Evolutionary conservation across 805 yeast species (phyloP).

Genomic region (Vanderwaltozyma polyspora): DNA sequence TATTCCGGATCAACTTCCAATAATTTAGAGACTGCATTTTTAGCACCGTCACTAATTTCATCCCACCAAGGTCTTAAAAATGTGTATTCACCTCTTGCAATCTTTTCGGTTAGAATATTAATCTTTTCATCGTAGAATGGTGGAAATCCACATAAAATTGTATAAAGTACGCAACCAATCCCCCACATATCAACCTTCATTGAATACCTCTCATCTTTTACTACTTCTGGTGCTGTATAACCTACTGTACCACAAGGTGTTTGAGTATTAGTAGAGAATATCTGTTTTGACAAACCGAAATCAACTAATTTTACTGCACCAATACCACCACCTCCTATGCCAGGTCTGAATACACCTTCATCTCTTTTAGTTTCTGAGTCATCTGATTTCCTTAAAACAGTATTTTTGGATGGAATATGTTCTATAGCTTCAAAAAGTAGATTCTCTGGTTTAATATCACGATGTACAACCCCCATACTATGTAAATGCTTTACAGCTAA

Average conservation of each 20-base stretch:
- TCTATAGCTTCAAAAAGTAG: constrained; percentile 53
- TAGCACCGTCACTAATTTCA: constrained; percentile 62
- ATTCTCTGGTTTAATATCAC: constrained; percentile 79
- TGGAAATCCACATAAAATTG: constrained; percentile 92
- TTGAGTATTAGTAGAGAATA: constrained; percentile 79
- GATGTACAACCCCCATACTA: constrained; percentile 66
- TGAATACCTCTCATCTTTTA: constrained; percentile 82
- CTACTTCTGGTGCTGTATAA: constrained; percentile 97
- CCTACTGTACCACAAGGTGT: constrained; percentile 99
- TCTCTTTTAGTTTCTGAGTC: constrained; percentile 60
- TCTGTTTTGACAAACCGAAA: constrained; percentile 86
- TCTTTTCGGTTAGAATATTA: constrained; percentile 57
- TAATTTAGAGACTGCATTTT: constrained; percentile 52
- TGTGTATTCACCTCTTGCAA: constrained; percentile 59
- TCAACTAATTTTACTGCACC: constrained; percentile 88
- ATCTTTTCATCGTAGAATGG: constrained; percentile 78
- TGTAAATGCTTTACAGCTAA: constrained; percentile 59
- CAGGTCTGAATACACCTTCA: constrained; percentile 75
- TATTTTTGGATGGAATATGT: constrained; percentile 30
- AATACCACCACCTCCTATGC: constrained; percentile 86
- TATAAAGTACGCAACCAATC: constrained; percentile 88
- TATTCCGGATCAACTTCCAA: constrained; percentile 58
- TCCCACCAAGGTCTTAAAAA: constrained; percentile 85
- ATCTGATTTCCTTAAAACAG: constrained; percentile 45
- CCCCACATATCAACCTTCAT: constrained; percentile 99